A percentile compares a stretch with the other conserved stretches of the same genome.
Evolutionary conservation across 2,329 filamentous ascomycete species (phyloP).

Genomic region (Claviceps maximensis): DNA sequence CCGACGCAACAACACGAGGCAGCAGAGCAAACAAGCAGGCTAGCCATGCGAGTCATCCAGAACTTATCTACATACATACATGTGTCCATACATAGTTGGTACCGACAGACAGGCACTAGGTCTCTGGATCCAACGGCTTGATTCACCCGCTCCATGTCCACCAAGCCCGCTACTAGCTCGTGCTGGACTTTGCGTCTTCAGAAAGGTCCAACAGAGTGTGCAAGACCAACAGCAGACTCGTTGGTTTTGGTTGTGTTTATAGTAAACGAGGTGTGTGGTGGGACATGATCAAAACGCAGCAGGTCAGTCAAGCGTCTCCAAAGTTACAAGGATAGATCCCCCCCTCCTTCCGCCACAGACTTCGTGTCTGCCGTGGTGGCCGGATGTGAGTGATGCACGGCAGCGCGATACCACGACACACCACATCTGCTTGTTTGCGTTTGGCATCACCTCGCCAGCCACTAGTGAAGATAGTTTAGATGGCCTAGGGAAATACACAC

Average conservation of each 20-base stretch:
- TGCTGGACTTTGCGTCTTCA: background rate
- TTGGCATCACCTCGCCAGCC: background rate
- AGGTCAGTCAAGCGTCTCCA: background rate
- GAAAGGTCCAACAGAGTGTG: background rate
- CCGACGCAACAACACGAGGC: too few relatives aligned
- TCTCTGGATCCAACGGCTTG: too few relatives aligned
- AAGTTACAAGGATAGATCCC: background rate
- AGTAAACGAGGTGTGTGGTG: background rate
- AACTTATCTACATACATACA: too few relatives aligned
- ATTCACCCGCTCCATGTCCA: too few relatives aligned
- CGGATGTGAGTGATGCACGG: background rate
- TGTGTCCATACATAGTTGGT: too few relatives aligned
- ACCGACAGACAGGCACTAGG: too few relatives aligned
- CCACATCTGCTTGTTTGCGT: background rate
- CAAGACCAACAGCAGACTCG: background rate
- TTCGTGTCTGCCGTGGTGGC: conserved; percentile 4
- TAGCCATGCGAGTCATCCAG: too few relatives aligned
- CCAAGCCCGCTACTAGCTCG: background rate
- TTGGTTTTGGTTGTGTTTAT: background rate
- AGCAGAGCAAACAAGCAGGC: too few relatives aligned
- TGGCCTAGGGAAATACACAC: background rate
- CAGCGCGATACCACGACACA: background rate
- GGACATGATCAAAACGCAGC: background rate
- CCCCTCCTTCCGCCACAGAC: background rate
- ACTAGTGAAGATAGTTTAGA: background rate